Evolutionary conservation across 345 rosid genomes (phyloP).

Genomic region (Brassica napus): DNA sequence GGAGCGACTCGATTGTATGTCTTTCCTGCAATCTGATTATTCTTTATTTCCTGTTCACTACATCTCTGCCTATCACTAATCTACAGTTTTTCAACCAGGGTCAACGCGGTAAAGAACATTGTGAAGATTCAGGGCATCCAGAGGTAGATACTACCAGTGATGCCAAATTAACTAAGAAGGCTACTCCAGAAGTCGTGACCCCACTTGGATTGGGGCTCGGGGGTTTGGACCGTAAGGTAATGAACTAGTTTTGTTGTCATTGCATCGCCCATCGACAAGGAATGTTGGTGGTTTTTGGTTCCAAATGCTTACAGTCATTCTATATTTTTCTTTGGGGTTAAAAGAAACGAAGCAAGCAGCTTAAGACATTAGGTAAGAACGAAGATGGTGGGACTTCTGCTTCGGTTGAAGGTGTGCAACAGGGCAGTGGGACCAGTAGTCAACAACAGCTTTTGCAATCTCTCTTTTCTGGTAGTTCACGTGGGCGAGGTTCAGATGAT

Average conservation of each 20-base stretch:
- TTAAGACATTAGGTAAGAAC: slow-evolving; percentile 37
- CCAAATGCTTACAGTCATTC: not conserved
- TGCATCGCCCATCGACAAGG: slow-evolving; percentile 4
- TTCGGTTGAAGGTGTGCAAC: slow-evolving; percentile 44
- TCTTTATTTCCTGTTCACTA: not conserved
- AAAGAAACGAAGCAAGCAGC: slow-evolving; percentile 57
- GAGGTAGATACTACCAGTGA: slow-evolving; percentile 8
- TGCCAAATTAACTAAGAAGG: slow-evolving; percentile 46
- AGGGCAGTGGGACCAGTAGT: slow-evolving; percentile 42
- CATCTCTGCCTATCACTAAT: not conserved
- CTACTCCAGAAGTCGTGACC: slow-evolving; percentile 41
- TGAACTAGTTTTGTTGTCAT: slow-evolving; percentile 8
- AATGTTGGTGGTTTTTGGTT: not conserved
- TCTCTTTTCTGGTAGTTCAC: slow-evolving; percentile 57
- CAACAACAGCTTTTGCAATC: slow-evolving; percentile 70
- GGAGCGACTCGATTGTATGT: slow-evolving; percentile 49
- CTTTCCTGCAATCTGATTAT: slow-evolving; percentile 10
- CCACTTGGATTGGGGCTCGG: slow-evolving; percentile 94
- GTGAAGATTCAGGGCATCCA: slow-evolving; percentile 39
- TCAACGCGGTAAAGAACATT: slow-evolving; percentile 34
- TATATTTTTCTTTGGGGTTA: slow-evolving; percentile 14
- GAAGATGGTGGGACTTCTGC: slow-evolving; percentile 46
- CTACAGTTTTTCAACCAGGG: slow-evolving; percentile 39
- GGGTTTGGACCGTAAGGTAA: slow-evolving; percentile 81
- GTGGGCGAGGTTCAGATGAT: slow-evolving; percentile 44